Base-by-base conservation (phyloP, 192 early-diverging fungal genomes). In the Gonapodya prolifera region DNA sequence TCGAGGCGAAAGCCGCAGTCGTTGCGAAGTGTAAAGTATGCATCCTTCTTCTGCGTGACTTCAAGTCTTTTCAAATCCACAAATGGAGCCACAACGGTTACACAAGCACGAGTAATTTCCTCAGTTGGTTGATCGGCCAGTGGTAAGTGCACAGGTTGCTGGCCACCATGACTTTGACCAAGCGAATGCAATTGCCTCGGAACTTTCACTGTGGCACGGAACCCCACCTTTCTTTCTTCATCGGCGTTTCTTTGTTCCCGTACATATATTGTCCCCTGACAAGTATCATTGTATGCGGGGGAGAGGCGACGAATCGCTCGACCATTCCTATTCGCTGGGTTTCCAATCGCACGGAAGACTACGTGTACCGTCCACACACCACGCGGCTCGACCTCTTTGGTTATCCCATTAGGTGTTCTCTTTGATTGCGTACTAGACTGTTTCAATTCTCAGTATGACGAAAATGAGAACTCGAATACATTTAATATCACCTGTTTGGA, bases 211-310 rank as follows among this genome's bases (percentile, higher is more conserved):
- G 79, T 81, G 17, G 90, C 86, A 29, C 80, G 82, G 75, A 92
- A 93, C 1, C 84, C 69, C 31, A 95, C 86, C 34, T 85, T 87
- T 45, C 92, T 93, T 75, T 87, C 84, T 34, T 90, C 83, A 84
- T 95, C 94, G 0, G 89, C 89, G 80, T 95, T 95, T 82, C 92
- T 95, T 78, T 91, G 87, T 78, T 95, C 92, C 76, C 93, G 91
- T 17, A 92, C 88, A 78, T 89, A 91, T 0, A 95, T 82, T 75
- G 82, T 80, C 1, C 88, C 82, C 69, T 87, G 81, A 75, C 85
- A 84, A 18, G 80, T 34, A 79, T 87, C 80, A 79, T 79, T 34
- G 36, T 81, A 61, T 8, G 45, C 8, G 45, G 23, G 45, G 23
- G 23, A 61, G 45, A 23, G 8, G 8, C 45, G 45, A 61, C 45